A percentile compares a stretch with the other conserved stretches of the same genome.
phyloP scores from a whole-genome alignment of 805 yeast genomes.

The Lachancea waltii region DNA sequence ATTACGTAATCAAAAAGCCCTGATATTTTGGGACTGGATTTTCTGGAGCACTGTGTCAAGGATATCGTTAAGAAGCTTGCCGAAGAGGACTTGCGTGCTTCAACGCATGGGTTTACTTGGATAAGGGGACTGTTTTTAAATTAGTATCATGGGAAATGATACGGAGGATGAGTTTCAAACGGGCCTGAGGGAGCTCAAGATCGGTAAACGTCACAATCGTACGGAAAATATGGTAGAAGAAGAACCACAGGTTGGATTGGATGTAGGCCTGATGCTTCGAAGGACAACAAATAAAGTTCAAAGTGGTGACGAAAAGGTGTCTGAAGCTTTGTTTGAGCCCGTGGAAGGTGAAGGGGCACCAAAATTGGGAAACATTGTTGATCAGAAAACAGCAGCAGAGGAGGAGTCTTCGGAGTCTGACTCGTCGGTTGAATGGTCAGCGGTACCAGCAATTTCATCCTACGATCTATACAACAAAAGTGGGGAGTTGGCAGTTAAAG shows the following conservation, averaged over 20 bases:
- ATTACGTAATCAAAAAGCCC: background rate
- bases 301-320: background rate
- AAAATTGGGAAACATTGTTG: background rate
- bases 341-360: background rate
- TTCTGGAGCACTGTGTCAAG: too few relatives aligned
- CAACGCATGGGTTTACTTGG: background rate
- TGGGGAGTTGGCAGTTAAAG: constrained; percentile 45
- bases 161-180: constrained; percentile 25
- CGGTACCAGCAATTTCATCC: constrained; percentile 77
- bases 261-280: background rate
- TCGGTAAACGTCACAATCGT: constrained; percentile 10
- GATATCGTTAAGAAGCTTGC: too few relatives aligned
- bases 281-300: background rate
- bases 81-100: background rate
- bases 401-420: constrained; percentile 21
- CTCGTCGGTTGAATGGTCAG: constrained; percentile 63
- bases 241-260: background rate
- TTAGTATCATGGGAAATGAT: constrained; percentile 14
- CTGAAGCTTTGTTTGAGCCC: too few relatives aligned
- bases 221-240: background rate
- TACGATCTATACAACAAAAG: constrained; percentile 73
- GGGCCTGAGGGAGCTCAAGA: constrained; percentile 24
- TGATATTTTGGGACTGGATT: too few relatives aligned
- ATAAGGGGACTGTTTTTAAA: background rate
- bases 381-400: background rate